Evolutionary conservation across 73 alveolate genomes (phyloP).

Genomic region (Breviolum minutum): DNA sequence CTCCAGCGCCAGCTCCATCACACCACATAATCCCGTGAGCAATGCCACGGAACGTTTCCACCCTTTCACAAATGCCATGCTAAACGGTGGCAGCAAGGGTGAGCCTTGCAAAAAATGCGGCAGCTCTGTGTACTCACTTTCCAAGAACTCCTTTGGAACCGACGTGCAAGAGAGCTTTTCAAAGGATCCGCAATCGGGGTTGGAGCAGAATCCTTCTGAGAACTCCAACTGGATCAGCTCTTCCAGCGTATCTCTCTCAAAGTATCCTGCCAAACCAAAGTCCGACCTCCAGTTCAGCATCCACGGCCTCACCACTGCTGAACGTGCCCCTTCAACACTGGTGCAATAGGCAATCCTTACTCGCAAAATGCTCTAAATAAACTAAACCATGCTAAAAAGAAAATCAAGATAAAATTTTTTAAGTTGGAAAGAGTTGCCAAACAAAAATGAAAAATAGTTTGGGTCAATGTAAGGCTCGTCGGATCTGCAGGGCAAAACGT

Average conservation of each 20-base stretch:
- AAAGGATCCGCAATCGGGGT: not conserved
- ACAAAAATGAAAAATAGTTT: not conserved
- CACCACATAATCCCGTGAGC: not conserved
- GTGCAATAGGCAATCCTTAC: not conserved
- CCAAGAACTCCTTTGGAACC: not conserved
- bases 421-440: not conserved
- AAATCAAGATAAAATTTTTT: not conserved
- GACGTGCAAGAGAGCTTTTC: not conserved
- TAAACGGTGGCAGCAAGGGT: not conserved
- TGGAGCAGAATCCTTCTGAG: not conserved
- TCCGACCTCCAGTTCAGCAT: constrained; percentile 14
- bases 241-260: not conserved
- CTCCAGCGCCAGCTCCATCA: not conserved
- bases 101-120: not conserved
- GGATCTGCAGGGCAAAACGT: not conserved
- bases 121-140: not conserved
- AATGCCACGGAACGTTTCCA: not conserved
- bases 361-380: not conserved
- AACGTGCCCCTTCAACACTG: not conserved
- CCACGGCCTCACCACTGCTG: not conserved
- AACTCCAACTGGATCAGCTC: not conserved
- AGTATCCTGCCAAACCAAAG: not conserved
- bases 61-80: not conserved
- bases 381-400: not conserved
- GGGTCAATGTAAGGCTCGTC: too few relatives aligned